phyloP scores from a whole-genome alignment of 305 asterid species.

The Nicotiana rustica region DNA sequence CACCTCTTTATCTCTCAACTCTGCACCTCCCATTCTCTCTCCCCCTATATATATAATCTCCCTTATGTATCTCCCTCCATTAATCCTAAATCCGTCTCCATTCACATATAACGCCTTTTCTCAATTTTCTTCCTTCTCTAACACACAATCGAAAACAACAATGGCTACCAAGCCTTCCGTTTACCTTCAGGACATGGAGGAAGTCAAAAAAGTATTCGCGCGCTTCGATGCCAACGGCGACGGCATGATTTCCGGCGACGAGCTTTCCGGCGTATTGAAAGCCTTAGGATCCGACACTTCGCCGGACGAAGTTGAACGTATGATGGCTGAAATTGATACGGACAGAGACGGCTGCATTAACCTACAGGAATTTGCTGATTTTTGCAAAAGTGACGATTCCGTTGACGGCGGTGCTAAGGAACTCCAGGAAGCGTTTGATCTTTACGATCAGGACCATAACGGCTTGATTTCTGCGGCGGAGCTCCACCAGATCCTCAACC shows the following conservation, averaged over 20 bases:
- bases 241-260: slow-evolving; percentile 79
- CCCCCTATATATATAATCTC: background rate
- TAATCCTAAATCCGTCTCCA: background rate
- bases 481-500: slow-evolving; percentile 70
- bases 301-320: slow-evolving; percentile 51
- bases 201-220: slow-evolving; percentile 63
- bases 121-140: background rate
- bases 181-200: slow-evolving; percentile 55
- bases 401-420: slow-evolving; percentile 60
- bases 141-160: background rate
- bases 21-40: background rate
- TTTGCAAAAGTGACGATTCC: slow-evolving; percentile 58
- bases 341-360: slow-evolving; percentile 82
- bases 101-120: background rate
- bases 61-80: slow-evolving; percentile 7
- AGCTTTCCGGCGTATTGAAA: slow-evolving; percentile 63
- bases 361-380: slow-evolving; percentile 65
- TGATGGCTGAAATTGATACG: slow-evolving; percentile 76
- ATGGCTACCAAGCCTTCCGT: slow-evolving; percentile 44
- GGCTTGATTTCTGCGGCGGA: slow-evolving; percentile 76
- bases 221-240: slow-evolving; percentile 81
- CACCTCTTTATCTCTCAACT: slow-evolving; percentile 12
- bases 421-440: slow-evolving; percentile 73
- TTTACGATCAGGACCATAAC: slow-evolving; percentile 75
- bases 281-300: slow-evolving; percentile 70